Base-by-base conservation (phyloP, 78 protist species). In the Mantamonas sphyraenae region DNA sequence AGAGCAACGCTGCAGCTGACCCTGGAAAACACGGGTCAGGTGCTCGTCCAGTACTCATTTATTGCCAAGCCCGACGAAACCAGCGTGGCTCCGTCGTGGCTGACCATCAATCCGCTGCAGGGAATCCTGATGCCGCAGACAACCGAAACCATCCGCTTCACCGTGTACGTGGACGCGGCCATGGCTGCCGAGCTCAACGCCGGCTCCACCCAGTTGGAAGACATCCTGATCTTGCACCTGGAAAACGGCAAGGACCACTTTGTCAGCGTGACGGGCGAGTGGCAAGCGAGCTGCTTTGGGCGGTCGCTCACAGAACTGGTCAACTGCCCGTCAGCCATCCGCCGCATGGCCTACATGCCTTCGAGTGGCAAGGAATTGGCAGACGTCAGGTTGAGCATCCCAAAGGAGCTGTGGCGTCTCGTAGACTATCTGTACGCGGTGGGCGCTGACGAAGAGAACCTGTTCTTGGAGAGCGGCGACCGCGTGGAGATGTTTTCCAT, bases 351-450 rank as follows among this genome's bases (percentile, higher is more conserved):
- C 75, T 19, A 51, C 39, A 9, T 17, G 14, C 64, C 9, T 59
- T 59, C 24, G 14, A 30, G 35, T 24, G 20, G 17, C 10, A 12
- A 53, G 17, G 20, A 4, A 16, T 4, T 4, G 58, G 20, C 8
- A 53, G 58, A 22, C 31, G 9, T 7, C 8, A 7, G 8, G 17
- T 64, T 86, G 31, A 43, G 58, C 19, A 60, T 90, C 4, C 94
- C 94, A 16, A 85, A 90, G 68, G 90, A 85, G 30, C 51, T 90
- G 20, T 90, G 94, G 94, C 50, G 73, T 22, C 50, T 85, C 24
- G 58, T 82, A 31, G 94, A 90, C 59, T 78, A 26, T 35, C 24
- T 90, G 35, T 75, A 68, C 56, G 42, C 37, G 17, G 26, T 68
- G 34, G 90, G 90, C 24, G 14, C 68, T 33, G 64, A 73, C 22